Conservation (phyloP, 768 basidiomycete species). For the Amanita rimosa region DNA sequence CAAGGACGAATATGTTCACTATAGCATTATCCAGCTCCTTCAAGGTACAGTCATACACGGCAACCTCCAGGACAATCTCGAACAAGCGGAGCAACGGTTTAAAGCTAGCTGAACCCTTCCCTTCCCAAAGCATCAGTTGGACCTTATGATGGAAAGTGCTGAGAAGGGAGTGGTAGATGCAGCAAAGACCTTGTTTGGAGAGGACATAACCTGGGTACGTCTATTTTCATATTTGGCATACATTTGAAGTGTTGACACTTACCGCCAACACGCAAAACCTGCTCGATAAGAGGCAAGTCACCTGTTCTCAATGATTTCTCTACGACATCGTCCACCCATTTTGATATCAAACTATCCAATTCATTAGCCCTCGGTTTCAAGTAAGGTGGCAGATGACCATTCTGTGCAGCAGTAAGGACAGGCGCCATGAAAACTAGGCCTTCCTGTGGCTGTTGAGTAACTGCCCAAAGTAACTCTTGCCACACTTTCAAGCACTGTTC, state of each 20-base stretch:
- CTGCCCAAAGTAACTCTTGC: conserved; percentile 32
- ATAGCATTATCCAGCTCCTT: conserved; percentile 17
- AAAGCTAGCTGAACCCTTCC: conserved; percentile 14
- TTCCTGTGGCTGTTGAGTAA: conserved; percentile 23
- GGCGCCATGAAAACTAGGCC: conserved; percentile 19
- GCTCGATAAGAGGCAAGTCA: conserved; percentile 22
- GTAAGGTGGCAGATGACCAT: conserved; percentile 28
- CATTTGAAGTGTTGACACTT: conserved; percentile 4
- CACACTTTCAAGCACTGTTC: conserved; percentile 25
- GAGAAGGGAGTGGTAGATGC: conserved; percentile 20
- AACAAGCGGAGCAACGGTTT: conserved; percentile 22
- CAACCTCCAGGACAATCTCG: conserved; percentile 14
- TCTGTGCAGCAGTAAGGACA: conserved; percentile 30
- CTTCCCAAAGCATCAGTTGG: conserved; percentile 19
- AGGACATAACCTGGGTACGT: conserved; percentile 21
- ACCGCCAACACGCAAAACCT: conserved; percentile 33
- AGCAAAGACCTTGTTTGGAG: conserved; percentile 20
- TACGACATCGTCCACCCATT: conserved; percentile 27
- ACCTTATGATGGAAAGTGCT: conserved; percentile 25
- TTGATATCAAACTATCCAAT: conserved; percentile 32
- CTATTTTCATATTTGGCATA: neutral
- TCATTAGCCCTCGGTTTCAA: conserved; percentile 31
- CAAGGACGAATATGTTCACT: conserved; percentile 36
- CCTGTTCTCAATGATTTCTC: conserved; percentile 13
- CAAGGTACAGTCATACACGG: conserved; percentile 9